Base-by-base conservation (phyloP, 139 green algal species). In the Chlamydomonas eustigma region DNA sequence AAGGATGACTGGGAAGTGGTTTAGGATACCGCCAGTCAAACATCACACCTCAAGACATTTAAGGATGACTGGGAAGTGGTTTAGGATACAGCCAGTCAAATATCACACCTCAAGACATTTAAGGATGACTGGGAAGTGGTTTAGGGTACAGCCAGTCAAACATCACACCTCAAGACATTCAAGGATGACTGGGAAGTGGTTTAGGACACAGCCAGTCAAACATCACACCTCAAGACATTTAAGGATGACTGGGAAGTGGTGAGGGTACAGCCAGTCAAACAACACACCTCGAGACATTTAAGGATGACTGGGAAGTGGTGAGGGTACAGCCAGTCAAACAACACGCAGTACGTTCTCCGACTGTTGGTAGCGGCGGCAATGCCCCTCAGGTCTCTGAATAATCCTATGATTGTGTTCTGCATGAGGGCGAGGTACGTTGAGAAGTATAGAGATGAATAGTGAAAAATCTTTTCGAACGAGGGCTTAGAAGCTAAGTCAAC, bases 301-400 rank as follows among this genome's bases (percentile, higher is more conserved):
- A 91, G 50, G 12, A 98, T 84, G 24, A 90, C 76, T 4, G 90
- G 90, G 51, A 95, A 91, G 87, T 98, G 93, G 30, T 81, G 74
- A 0, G 95, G 93, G 87, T 99, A 97, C 5, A 99, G 86, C 94
- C 94, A 99, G 80, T 99, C 94, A 78, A 98, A 99, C 28, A 99
- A 77, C 70, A 93, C 72, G 70, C 84, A 81, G 89, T 95, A 96
- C 0, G 89, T 94, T 24, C 88, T 76, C 4, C 94, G 80, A 37
- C 85, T 95, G 85, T 90, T 92, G 64, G 95, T 97, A 72, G 95
- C 93, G 44, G 89, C 79, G 18, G 92, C 89, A 70, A 99, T 92
- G 44, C 95, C 95, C 0, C 95, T 85, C 77, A 99, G 83, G 84
- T 99, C 95, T 1, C 95, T 76, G 67, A 98, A 93, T 36, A 98